These are phyloP conservation scores for Saksenaea oblongispora DNA, from an alignment of 371 early-diverging fungal species.

Conservation along the genomic window DNA sequence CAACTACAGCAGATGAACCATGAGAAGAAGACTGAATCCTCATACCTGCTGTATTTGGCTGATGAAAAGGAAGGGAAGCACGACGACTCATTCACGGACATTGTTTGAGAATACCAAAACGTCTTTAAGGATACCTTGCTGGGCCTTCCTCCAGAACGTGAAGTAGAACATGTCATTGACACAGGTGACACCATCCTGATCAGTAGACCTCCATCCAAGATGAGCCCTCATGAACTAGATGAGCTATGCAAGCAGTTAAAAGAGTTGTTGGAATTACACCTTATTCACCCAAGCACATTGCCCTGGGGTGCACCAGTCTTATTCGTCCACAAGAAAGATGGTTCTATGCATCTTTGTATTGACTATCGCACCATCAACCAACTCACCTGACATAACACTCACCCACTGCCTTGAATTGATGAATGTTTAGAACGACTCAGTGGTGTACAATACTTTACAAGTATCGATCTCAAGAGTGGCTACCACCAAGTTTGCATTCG, in stretches of 20 bases:
- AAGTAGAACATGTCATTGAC: slow-evolving; percentile 15
- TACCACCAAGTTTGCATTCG: slow-evolving; percentile 41
- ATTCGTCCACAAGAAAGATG: slow-evolving; percentile 61
- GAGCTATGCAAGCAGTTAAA: slow-evolving; percentile 1
- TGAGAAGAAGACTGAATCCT: not conserved
- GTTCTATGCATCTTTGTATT: slow-evolving; percentile 40
- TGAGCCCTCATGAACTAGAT: slow-evolving; percentile 10
- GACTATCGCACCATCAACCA: slow-evolving; percentile 18
- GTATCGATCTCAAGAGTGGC: slow-evolving; percentile 45
- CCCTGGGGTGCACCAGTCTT: slow-evolving; percentile 57
- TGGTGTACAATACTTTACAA: slow-evolving; percentile 41
- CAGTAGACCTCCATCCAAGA: not conserved
- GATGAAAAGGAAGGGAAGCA: not conserved
- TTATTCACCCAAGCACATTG: slow-evolving; percentile 18
- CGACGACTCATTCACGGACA: not conserved
- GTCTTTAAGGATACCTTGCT: slow-evolving; percentile 9
- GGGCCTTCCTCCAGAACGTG: slow-evolving; percentile 5
- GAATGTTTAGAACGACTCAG: slow-evolving; percentile 42
- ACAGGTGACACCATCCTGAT: slow-evolving; percentile 1
- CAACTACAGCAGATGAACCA: not conserved
- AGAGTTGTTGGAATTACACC: slow-evolving; percentile 1
- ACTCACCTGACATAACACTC: not conserved
- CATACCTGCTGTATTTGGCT: not conserved
- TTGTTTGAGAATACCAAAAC: not conserved
- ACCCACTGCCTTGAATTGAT: slow-evolving; percentile 18